Conservation (phyloP, 306 rosid species). For the Trifolium dubium region DNA sequence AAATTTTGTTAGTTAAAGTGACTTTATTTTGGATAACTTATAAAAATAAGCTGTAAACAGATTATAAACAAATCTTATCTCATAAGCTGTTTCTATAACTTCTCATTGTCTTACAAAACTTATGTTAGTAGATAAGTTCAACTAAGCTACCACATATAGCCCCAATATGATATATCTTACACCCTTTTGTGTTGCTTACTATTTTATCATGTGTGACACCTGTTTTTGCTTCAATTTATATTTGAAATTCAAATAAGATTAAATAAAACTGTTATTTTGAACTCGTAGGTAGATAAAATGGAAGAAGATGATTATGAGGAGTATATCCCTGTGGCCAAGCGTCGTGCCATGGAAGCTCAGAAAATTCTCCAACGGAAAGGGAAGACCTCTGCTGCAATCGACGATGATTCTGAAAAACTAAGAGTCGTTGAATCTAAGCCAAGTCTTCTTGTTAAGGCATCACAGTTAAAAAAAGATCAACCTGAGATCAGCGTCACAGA, state of each 20-base stretch:
- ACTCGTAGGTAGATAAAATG: constrained; percentile 38
- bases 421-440: constrained; percentile 73
- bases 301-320: constrained; percentile 87
- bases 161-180: too few species aligned
- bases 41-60: too few species aligned
- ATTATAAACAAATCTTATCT: too few species aligned
- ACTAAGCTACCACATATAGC: too few species aligned
- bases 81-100: too few species aligned
- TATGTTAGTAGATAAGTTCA: too few species aligned
- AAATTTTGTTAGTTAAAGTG: too few species aligned
- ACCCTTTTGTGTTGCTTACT: too few species aligned
- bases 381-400: constrained; percentile 47
- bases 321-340: constrained; percentile 87
- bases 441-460: constrained; percentile 76
- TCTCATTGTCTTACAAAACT: too few species aligned
- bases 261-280: background rate
- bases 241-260: too few species aligned
- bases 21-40: too few species aligned
- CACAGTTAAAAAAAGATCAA: constrained; percentile 83
- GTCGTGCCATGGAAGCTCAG: constrained; percentile 88
- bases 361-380: constrained; percentile 86
- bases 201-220: too few species aligned
- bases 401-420: constrained; percentile 71
- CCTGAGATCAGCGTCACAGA: constrained; percentile 83
- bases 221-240: background rate